Conservation (phyloP, 371 early-diverging fungal species). For the Syncephalastrum contaminatum region DNA sequence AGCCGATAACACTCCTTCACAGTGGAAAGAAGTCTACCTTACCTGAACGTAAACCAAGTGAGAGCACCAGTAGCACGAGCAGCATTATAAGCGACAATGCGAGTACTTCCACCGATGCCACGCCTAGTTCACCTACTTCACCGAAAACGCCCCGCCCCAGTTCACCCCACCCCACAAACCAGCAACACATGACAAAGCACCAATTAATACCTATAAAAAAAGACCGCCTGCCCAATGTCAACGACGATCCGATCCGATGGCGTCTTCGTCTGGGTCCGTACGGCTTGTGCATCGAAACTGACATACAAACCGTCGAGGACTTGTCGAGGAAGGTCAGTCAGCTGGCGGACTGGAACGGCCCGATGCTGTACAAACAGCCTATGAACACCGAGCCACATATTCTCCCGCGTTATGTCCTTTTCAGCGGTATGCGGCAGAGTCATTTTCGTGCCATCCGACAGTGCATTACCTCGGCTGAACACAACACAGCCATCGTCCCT, state of each 20-base stretch:
- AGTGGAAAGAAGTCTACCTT: too few species aligned
- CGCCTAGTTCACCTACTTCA: too few species aligned
- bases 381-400: neutral
- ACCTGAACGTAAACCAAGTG: too few species aligned
- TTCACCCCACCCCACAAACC: too few species aligned
- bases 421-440: constrained; percentile 10
- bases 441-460: constrained; percentile 14
- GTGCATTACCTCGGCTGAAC: constrained; percentile 14
- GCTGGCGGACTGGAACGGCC: constrained; percentile 1
- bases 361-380: constrained; percentile 9
- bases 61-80: too few species aligned
- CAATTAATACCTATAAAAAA: too few species aligned
- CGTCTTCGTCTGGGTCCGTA: constrained; percentile 10
- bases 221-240: too few species aligned
- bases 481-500: constrained; percentile 1
- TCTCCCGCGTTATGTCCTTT: constrained; percentile 8
- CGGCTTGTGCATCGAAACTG: constrained; percentile 22
- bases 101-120: too few species aligned
- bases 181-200: too few species aligned
- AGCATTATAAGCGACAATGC: too few species aligned
- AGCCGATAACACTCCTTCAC: too few species aligned
- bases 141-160: too few species aligned
- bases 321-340: constrained; percentile 12
- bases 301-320: constrained; percentile 20
- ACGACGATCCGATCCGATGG: constrained; percentile 6